Percentiles rank a stretch among this genome's conserved stretches.
These are phyloP conservation scores for Trichoderma breve DNA, from an alignment of 2,329 filamentous ascomycete species.

Conservation along the genomic window DNA sequence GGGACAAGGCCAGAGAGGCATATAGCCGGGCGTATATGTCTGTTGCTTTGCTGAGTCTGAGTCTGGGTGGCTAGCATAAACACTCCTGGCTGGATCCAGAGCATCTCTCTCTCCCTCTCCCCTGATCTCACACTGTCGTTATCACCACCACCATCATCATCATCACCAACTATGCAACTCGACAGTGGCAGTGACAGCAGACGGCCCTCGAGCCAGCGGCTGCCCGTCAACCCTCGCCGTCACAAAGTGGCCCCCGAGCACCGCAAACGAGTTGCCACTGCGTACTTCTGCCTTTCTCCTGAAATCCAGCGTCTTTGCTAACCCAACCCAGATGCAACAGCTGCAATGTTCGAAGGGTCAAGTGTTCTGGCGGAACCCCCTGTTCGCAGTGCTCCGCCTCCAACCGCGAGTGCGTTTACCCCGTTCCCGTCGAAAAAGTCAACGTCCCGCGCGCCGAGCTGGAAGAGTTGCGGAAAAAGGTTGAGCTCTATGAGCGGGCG, in stretches of 20 bases:
- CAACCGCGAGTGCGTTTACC: constrained; percentile 48
- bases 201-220: constrained; percentile 32
- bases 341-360: constrained; percentile 53
- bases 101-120: background rate
- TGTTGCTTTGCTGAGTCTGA: background rate
- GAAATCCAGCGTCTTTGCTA: background rate
- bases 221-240: constrained; percentile 51
- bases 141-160: background rate
- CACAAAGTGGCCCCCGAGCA: constrained; percentile 47
- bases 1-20: background rate
- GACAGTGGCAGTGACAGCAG: constrained; percentile 28
- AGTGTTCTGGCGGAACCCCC: constrained; percentile 50
- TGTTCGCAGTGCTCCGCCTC: constrained; percentile 45
- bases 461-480: constrained; percentile 40
- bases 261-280: constrained; percentile 49
- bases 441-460: constrained; percentile 42
- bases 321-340: constrained; percentile 45
- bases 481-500: constrained; percentile 41
- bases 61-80: background rate
- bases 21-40: background rate
- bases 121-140: background rate
- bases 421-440: constrained; percentile 44
- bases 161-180: constrained; percentile 28
- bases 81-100: background rate
- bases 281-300: constrained; percentile 32